Base-by-base conservation (phyloP, 2,329 filamentous ascomycete species). In the Endothia cerciana region DNA sequence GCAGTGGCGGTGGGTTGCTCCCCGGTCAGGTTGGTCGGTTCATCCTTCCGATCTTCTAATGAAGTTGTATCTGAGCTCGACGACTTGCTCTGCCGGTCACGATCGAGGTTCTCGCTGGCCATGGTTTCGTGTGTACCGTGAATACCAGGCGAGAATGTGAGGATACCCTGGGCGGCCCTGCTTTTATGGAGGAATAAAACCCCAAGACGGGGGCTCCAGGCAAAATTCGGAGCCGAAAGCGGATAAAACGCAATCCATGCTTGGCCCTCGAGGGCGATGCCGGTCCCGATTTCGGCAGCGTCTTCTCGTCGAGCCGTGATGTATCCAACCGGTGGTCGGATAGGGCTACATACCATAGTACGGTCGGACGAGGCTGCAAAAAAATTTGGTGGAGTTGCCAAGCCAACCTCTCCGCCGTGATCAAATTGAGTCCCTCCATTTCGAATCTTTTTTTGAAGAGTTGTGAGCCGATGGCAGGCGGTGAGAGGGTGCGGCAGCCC, bases 1-100 rank as follows among this genome's bases (percentile, higher is more conserved):
- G 45, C 33, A n/a, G 19, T 41, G 36, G 45, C 33, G 33, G 19
- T 36, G 19, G 43, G 6, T n/a, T 25, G 22, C 15, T 28, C 30
- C 13, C 15, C 30, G 0, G n/a, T 10, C 13, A 28, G 19, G 15
- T 30, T 11, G 7, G 17, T 41, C 33, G 3, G 17, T 15, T 55
- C 15, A 28, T 43, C 49, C 10, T 62, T 11, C 11, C 3, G 36
- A 10, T n/a, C 3, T 4, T 43, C 41, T 3, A 45, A 11, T 22
- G 63, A 55, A 33, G 17, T n/a, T 45, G 38, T 40, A 17, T 33
- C 47, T 30, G 62, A 53, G 43, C 25, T 41, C 6, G 55, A 30
- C 13, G 10, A 3, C 30, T 51, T 47, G 41, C 40, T 28, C 45
- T 11, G n/a, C 2, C 11, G 10, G 13, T 40, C 25, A 22, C 3